Base-by-base conservation (phyloP, 1,284 basidiomycete species). In the Laetiporus sulphureus region DNA sequence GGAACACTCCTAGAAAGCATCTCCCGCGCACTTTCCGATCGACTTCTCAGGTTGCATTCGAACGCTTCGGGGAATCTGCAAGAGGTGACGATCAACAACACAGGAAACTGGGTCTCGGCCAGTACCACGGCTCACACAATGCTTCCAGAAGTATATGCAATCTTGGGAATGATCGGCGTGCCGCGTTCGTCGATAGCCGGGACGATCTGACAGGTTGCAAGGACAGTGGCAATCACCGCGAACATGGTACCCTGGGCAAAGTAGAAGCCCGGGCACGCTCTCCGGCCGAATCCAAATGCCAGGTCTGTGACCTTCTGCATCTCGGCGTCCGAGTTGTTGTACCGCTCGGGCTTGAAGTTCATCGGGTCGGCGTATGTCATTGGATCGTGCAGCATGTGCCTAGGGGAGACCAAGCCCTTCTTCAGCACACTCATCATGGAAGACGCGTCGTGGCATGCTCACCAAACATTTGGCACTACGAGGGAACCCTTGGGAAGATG, bases 321-420 rank as follows among this genome's bases (percentile, higher is more conserved):
- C 47, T 48, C 19, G 47, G 43, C 16, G 42, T 36, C 20, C 44
- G 19, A 5, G 6, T 13, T 31, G 6, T 58, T n/a, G 50, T 58
- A 60, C 4, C 59, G 54, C n/a, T 55, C 55, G 10, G 59, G 59
- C 32, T 53, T 51, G 50, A 63, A 64, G 12, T 40, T 16, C 24
- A 51, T 35, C 18, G 62, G 61, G 30, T 58, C 50, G n/a, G 47
- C 23, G 45, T 61, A 63, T 2, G 48, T 40, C 25, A 48, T 44
- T 15, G 54, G 50, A 39, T 63, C 53, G 41, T 60, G 59, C 19
- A 58, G 44, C 44, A 63, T 56, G 21, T 47, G 49, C 58, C 56
- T 61, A 27, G 23, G 18, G 24, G 15, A 7, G 20, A 19, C n/a
- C n/a, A n/a, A n/a, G n/a, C n/a, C n/a, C 25, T 7, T 27, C 25